These are phyloP conservation scores for Arabis alpina DNA, from an alignment of 345 rosid genomes.

Conservation along the genomic window DNA sequence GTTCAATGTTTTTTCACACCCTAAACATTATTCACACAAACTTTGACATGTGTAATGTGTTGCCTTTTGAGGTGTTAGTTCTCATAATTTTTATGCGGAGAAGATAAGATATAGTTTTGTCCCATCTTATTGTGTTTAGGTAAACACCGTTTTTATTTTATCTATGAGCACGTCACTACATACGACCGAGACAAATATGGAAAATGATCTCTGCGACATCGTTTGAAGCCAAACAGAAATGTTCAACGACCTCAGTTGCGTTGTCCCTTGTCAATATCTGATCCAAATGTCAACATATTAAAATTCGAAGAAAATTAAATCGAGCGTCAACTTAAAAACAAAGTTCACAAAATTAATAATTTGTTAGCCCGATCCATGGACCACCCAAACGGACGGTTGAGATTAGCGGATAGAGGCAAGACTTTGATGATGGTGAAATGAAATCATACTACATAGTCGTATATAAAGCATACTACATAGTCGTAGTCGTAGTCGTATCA, in stretches of 20 bases:
- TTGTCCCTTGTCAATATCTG: slow-evolving; percentile 18
- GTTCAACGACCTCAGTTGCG: slow-evolving; percentile 36
- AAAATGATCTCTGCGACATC: slow-evolving; percentile 24
- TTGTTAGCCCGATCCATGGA: slow-evolving; percentile 22
- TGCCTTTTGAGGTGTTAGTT: not conserved
- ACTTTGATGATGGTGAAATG: slow-evolving; percentile 18
- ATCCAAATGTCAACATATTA: slow-evolving; percentile 29
- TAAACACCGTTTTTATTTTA: not conserved
- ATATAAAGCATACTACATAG: slow-evolving; percentile 16
- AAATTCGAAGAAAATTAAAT: not conserved
- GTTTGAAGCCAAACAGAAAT: slow-evolving; percentile 30
- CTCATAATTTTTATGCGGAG: not conserved
- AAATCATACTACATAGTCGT: not conserved
- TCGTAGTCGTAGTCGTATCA: slow-evolving; percentile 23
- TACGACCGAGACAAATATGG: slow-evolving; percentile 23
- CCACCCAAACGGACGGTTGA: slow-evolving; percentile 18
- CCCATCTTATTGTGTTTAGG: not conserved
- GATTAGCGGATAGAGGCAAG: slow-evolving; percentile 21
- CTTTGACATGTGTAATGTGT: too few species aligned
- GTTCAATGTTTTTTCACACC: too few species aligned
- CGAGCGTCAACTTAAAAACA: slow-evolving; percentile 9
- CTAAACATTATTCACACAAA: too few species aligned
- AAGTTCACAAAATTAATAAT: not conserved
- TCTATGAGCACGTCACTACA: slow-evolving; percentile 17
- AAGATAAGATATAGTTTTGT: not conserved